Evolutionary conservation across 75 land plant species (phyloP), one percentile per base, ranked within the genome.

Genomic region (Ceratopteris richardii): DNA sequence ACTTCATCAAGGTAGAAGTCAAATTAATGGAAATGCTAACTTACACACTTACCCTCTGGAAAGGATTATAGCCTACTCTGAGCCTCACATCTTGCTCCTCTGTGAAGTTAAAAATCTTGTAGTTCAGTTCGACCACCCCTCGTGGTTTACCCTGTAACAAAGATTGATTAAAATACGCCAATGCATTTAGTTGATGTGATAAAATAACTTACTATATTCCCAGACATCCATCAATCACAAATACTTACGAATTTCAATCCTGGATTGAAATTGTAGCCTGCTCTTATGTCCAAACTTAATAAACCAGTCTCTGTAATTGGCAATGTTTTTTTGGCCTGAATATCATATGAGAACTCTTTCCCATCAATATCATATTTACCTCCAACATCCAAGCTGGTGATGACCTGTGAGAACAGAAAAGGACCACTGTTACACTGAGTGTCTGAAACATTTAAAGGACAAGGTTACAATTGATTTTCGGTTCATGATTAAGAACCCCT

Each of bases 51-150:
- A 89, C 98, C 96, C 87, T 71, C 41, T 83, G 77, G 72, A 75
- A 51, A 1, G 82, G 42, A 57, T 86, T 78, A 70, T 85, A 93
- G 41, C 96, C 98, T 31, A 86, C 51, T 71, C 75, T 89, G 36
- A 93, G 13, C 53, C 81, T 70, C 31, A 93, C 37, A 67, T 93
- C 98, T 71, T 93, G 98, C 47, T 88, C 87, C 44, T 67, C 75
- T 18, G 75, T 76, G 43, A 89, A 80, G 62, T 93, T 75, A 51
- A 82, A 65, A 26, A 81, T 65, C 62, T 68, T 70, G 77, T 80
- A 89, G 48, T 63, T 61, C 21, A 93, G 66, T 58, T 93, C 98
- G 65, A 84, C 84, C 42, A 76, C 81, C 54, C 82, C 90, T 41
- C 58, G 66, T 28, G 75, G 64, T 31, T 76, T 85, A 28, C 54